A percentile compares a stretch with the other conserved stretches of the same genome.
These are phyloP conservation scores for Luzula sylvatica DNA, from an alignment of 176 grass and related monocot genomes.

Conservation along the genomic window DNA sequence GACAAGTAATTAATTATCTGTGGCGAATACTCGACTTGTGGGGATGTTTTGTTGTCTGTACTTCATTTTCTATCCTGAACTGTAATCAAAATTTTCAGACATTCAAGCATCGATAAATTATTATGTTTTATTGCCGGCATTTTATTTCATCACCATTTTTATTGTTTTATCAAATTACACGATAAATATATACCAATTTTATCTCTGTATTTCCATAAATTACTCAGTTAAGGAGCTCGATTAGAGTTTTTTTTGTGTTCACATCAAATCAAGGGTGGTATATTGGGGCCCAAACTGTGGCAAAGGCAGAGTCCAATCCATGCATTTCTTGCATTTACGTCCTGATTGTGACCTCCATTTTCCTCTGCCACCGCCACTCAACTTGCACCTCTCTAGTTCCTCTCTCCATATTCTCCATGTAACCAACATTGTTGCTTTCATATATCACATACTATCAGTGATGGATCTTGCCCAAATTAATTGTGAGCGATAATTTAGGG, in stretches of 20 bases:
- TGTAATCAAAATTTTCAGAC: neutral
- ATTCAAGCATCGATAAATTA: constrained; percentile 1
- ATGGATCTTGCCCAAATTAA: no score
- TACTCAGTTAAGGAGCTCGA: no score
- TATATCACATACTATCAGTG: no score
- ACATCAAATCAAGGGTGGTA: no score
- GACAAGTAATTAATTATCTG: neutral
- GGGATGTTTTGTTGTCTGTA: neutral
- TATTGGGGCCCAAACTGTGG: no score
- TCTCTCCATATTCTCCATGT: neutral
- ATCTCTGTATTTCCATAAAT: no score
- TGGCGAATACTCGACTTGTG: neutral
- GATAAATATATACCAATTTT: no score
- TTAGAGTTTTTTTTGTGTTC: neutral
- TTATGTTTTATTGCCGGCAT: neutral
- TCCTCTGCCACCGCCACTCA: neutral
- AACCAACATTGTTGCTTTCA: neutral
- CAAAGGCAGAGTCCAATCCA: neutral
- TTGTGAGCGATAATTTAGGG: no score
- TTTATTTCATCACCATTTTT: no score
- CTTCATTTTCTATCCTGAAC: neutral
- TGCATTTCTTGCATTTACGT: constrained; percentile 10
- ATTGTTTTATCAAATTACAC: no score
- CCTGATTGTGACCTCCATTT: constrained; percentile 21
- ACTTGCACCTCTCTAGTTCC: constrained; percentile 7